Base-by-base conservation (phyloP, 1,139 yeast species). In the Geotrichum bryndzae region DNA sequence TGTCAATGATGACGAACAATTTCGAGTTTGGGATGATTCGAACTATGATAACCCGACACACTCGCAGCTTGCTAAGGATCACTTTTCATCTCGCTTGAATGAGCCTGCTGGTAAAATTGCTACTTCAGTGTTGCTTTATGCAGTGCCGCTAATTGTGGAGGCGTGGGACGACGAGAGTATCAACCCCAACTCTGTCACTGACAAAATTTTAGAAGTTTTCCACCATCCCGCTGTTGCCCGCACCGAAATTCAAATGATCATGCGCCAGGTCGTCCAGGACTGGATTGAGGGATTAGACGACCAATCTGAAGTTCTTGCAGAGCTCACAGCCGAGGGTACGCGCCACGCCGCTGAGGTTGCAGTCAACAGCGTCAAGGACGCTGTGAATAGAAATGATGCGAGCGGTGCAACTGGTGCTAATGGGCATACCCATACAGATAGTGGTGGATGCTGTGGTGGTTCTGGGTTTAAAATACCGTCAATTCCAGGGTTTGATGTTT, bases 91-190 rank as follows among this genome's bases (percentile, higher is more conserved):
- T 25, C 65, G 66, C 45, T 60, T 68, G 22, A 68, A 74, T 35
- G 76, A 73, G 29, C 69, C 68, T 1, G 84, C 83, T 18, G 84
- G 84, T 8, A 73, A 72, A 53, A 80, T 80, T 3, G 84, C 85
- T 2, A 73, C 79, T 60, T 83, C 79, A 0, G 72, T 81, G 69
- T 74, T 82, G 62, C 79, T 79, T 79, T 75, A 79, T 60, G 84
- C 83, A 35, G 80, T 82, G 1, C 81, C 82, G 10, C 80, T 82
- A 77, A 81, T 81, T 18, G 64, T 66, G 8, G 50, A 58, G 5
- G 70, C 70, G 2, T 68, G 70, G 70, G 64, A 59, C n/a, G 66
- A 68, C 50, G 41, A 58, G 5, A 22, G 54, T 25, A 59, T 67
- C 31, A 63, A 65, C 54, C 35, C 50, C n/a, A 53, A 61, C 18